Conservation (phyloP, 164 flowering plant genomes). For the Berberis vulgaris region DNA sequence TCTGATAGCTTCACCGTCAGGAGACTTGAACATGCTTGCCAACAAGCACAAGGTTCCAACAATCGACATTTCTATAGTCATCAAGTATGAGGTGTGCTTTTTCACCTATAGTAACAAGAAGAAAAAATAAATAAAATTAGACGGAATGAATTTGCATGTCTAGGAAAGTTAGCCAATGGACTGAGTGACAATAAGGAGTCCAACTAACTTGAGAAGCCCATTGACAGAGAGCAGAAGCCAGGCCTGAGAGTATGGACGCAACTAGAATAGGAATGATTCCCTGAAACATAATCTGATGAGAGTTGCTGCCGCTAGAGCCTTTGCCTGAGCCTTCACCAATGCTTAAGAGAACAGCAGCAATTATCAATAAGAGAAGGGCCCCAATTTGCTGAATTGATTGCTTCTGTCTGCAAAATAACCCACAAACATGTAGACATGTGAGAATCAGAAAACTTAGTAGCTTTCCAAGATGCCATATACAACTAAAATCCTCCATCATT, state of each 20-base stretch:
- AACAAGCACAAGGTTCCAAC: slow-evolving; percentile 88
- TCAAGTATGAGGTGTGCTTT: slow-evolving; percentile 86
- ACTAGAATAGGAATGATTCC: slow-evolving; percentile 93
- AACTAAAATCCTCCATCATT: no score
- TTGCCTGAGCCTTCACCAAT: slow-evolving; percentile 90
- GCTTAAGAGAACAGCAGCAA: slow-evolving; percentile 88
- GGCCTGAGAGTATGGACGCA: slow-evolving; percentile 94
- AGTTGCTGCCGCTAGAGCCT: slow-evolving; percentile 40
- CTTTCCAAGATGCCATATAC: not conserved
- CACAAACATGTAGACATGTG: not conserved
- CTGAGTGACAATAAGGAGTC: not conserved
- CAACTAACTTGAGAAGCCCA: slow-evolving; percentile 95
- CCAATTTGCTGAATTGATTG: slow-evolving; percentile 88
- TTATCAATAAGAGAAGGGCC: slow-evolving; percentile 75
- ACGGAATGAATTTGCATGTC: not conserved
- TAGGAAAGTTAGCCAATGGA: not conserved
- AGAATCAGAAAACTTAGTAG: not conserved
- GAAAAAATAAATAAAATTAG: not conserved
- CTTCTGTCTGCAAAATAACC: slow-evolving; percentile 50
- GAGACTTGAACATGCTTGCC: slow-evolving; percentile 76
- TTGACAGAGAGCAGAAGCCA: slow-evolving; percentile 94
- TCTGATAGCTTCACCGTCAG: slow-evolving; percentile 88
- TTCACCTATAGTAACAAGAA: slow-evolving; percentile 51
- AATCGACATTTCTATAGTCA: slow-evolving; percentile 97
- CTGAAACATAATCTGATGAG: slow-evolving; percentile 59